Evolutionary conservation across 1,284 basidiomycete species (phyloP), one percentile per base, ranked within the genome.

Genomic region (Mycena sp.): DNA sequence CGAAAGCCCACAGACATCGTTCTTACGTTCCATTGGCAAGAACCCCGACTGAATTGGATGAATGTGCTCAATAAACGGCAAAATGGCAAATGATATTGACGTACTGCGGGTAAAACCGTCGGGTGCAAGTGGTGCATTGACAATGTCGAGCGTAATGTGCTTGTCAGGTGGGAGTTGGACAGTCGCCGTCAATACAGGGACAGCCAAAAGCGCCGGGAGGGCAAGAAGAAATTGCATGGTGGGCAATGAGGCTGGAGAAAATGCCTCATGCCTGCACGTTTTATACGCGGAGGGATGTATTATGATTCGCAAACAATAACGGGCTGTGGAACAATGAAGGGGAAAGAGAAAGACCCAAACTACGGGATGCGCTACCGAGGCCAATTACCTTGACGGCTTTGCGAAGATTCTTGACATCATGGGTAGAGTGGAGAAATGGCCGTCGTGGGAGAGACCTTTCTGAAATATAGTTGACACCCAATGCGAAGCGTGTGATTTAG

Each of bases 1-100:
- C 19, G 21, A 54, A 26, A 19, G n/a, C 6, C 19, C 12, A 23
- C 21, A 7, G 21, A 11, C 32, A 16, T 45, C 12, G 29, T 53
- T 51, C 67, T 55, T 57, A 71, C 70, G 61, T 67, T 51, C 70
- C 70, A 44, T 71, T 69, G 10, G 70, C 70, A n/a, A 64, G 55
- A 48, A 71, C 56, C 2, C 28, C 26, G 17, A 40, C 56, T 58
- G 32, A n/a, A 55, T 28, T 17, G n/a, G 7, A 41, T n/a, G n/a
- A n/a, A n/a, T n/a, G n/a, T n/a, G 7, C 7, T 41, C 16, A 41
- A 12, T 11, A 14, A 3, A 4, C 19, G 7, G 6, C 32, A 2
- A 25, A 29, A 9, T 52, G 10, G 25, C 10, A 19, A 29, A 41
- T 2, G n/a, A 25, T 4, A 26, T 23, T 14, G 16, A 50, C 56